A percentile compares a stretch with the other conserved stretches of the same genome.
Evolutionary conservation across 306 rosid genomes (phyloP).

Genomic region (Luffa acutangula): DNA sequence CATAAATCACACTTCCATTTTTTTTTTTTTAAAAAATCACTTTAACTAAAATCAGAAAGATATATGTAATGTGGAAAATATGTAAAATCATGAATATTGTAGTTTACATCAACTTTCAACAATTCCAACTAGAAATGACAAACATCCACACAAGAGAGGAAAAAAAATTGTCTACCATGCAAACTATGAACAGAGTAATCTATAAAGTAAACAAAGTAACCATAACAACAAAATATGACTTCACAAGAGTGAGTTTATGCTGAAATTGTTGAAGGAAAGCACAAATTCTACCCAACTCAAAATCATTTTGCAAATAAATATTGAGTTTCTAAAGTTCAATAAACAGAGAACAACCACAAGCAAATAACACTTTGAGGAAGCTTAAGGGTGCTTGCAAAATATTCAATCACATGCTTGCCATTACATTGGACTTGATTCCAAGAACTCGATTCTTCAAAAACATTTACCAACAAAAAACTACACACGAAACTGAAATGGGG

Average conservation of each 20-base stretch:
- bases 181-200: too few relatives aligned
- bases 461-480: not conserved
- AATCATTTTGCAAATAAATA: too few relatives aligned
- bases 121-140: not conserved
- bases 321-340: too few relatives aligned
- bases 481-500: too few relatives aligned
- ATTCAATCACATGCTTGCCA: not conserved
- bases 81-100: too few relatives aligned
- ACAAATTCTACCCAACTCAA: not conserved
- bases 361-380: too few relatives aligned
- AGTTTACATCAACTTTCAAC: not conserved
- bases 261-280: not conserved
- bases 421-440: not conserved
- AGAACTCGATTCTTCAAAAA: not conserved
- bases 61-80: too few relatives aligned
- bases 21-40: too few relatives aligned
- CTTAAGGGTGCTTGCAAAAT: too few relatives aligned
- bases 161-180: not conserved
- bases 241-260: not conserved
- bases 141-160: not conserved
- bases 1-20: too few relatives aligned
- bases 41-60: too few relatives aligned
- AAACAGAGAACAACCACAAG: too few relatives aligned
- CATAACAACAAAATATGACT: not conserved
- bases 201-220: not conserved